Conservation (phyloP, 352 stramenopile genomes). For the Pythium dissotocum region DNA sequence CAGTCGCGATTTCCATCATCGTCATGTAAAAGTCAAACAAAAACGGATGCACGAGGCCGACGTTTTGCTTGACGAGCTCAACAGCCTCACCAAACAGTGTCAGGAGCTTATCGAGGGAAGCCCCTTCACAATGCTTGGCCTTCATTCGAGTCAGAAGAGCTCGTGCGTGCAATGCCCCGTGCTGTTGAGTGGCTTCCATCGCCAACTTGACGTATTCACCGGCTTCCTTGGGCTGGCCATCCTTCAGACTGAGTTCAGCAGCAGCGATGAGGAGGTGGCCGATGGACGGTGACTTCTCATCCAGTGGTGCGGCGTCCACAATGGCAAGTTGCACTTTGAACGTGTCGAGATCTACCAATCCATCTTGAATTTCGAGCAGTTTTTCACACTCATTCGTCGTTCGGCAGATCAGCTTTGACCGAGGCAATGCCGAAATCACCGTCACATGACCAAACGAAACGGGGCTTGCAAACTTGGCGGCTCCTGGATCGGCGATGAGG, state of each 20-base stretch:
- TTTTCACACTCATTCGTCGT: constrained; percentile 3
- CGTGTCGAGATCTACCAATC: background rate
- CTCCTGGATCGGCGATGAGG: constrained; percentile 20
- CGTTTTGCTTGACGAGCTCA: constrained; percentile 38
- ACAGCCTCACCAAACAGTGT: constrained; percentile 35
- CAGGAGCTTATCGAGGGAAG: constrained; percentile 19
- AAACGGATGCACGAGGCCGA: constrained; percentile 40
- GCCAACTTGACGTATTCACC: constrained; percentile 9
- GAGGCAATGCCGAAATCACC: background rate
- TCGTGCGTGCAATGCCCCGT: background rate
- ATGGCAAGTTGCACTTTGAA: constrained; percentile 14
- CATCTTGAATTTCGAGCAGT: background rate
- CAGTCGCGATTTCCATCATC: constrained; percentile 45
- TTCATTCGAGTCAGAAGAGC: constrained; percentile 41
- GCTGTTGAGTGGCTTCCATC: background rate
- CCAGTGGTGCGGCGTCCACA: background rate
- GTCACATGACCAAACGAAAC: background rate
- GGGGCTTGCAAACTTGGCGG: constrained; percentile 26
- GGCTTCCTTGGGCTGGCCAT: constrained; percentile 16
- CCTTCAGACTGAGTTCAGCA: constrained; percentile 36
- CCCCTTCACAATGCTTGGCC: constrained; percentile 22
- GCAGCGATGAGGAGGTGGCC: background rate
- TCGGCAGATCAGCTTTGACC: constrained; percentile 1
- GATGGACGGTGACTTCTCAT: background rate
- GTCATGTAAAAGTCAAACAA: constrained; percentile 46